These are phyloP conservation scores for Simmondsia chinensis DNA, from an alignment of 148 eudicot genomes.

Conservation along the genomic window DNA sequence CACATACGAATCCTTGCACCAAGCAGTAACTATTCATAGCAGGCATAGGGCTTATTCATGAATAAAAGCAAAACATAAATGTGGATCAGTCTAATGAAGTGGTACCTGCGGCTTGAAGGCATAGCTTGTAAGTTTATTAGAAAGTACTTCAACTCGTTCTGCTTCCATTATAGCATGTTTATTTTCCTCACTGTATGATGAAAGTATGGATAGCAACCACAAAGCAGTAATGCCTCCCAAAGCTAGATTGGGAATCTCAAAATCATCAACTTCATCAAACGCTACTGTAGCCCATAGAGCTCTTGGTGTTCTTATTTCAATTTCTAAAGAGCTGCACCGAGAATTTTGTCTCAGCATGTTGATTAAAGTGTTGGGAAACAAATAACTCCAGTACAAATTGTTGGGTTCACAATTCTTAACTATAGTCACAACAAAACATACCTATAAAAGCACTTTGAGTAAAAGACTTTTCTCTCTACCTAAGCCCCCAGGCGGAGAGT, in stretches of 20 bases:
- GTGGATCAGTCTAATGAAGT: background rate
- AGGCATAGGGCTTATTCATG: too few relatives aligned
- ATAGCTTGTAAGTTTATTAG: constrained; percentile 49
- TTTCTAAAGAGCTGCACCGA: constrained; percentile 32
- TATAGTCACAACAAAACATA: constrained; percentile 68
- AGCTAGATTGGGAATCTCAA: constrained; percentile 60
- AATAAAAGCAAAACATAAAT: background rate
- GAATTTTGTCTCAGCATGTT: constrained; percentile 49
- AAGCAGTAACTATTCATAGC: too few relatives aligned
- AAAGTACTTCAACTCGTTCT: constrained; percentile 67
- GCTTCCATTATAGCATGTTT: constrained; percentile 55
- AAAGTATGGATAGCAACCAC: constrained; percentile 67
- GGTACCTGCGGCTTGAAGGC: constrained; percentile 57
- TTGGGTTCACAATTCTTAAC: constrained; percentile 51
- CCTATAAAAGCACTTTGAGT: too few relatives aligned
- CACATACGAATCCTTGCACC: too few relatives aligned
- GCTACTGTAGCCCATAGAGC: constrained; percentile 34
- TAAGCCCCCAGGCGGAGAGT: too few relatives aligned
- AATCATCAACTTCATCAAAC: constrained; percentile 49
- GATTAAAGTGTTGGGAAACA: constrained; percentile 40
- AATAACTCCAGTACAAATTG: too few relatives aligned
- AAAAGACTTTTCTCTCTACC: too few relatives aligned
- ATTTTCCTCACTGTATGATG: constrained; percentile 46
- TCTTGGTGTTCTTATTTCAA: constrained; percentile 52
- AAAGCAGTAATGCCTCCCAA: constrained; percentile 64